Evolutionary conservation across 257 asterid genomes (phyloP).

Genomic region (Solanum okadae): DNA sequence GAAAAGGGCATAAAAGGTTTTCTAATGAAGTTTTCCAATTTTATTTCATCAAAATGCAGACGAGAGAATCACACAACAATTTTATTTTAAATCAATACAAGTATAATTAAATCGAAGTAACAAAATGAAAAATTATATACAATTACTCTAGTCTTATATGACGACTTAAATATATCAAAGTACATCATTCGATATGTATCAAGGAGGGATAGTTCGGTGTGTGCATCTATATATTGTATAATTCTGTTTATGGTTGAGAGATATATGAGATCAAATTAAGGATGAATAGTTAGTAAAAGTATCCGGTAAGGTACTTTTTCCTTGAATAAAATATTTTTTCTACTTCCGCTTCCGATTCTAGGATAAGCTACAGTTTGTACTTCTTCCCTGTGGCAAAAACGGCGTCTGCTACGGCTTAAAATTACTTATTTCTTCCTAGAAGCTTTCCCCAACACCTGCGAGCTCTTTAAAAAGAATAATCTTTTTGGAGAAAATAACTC

Average conservation of each 20-base stretch:
- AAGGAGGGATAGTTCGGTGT: not conserved
- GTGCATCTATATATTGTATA: not conserved
- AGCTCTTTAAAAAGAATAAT: not conserved
- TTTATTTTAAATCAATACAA: not conserved
- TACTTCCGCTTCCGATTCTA: not conserved
- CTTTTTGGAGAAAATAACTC: not conserved
- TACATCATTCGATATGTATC: not conserved
- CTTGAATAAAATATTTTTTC: not conserved
- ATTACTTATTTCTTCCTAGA: not conserved
- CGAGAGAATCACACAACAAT: not conserved
- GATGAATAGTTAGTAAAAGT: not conserved
- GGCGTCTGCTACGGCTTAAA: not conserved
- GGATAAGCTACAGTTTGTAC: not conserved
- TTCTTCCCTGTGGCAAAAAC: not conserved
- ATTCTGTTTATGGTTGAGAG: not conserved
- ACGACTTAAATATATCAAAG: not conserved
- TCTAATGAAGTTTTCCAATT: not conserved
- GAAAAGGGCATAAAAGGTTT: not conserved
- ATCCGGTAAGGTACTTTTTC: not conserved
- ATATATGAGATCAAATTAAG: not conserved
- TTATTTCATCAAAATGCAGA: not conserved
- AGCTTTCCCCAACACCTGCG: not conserved
- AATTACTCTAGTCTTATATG: not conserved
- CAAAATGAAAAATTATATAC: not conserved
- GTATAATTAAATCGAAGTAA: not conserved